Evolutionary conservation across 495 filamentous ascomycete genomes (phyloP), one percentile per base, ranked within the genome.

Genomic region (Penicillium bovifimosum): DNA sequence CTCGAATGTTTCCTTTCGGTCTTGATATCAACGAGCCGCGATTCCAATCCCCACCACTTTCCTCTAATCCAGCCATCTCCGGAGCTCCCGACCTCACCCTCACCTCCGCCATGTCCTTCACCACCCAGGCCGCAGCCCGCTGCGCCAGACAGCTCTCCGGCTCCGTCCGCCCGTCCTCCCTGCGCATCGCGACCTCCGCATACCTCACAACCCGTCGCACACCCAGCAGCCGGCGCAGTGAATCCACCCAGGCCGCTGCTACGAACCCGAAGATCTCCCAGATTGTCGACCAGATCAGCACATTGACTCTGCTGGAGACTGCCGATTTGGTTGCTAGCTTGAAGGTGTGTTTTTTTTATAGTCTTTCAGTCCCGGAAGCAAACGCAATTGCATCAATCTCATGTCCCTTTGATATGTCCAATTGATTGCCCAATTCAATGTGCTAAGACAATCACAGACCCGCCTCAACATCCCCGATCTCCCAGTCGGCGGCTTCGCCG

Each of bases 381-480:
- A n/a, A n/a, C n/a, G n/a, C n/a, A n/a, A n/a, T n/a, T n/a, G n/a
- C n/a, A n/a, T n/a, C n/a, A n/a, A n/a, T n/a, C n/a, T n/a, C n/a
- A n/a, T n/a, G 5, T 28, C 51, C 11, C 13, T 16, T 42, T 27
- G 14, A 41, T 9, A 18, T 5, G 17, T 6, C 27, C 48, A 41
- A 50, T 50, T 47, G 42, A 16, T 7, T 13, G 9, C 33, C 20
- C 16, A 10, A 11, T 43, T 6, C 16, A 26, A 41, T 17, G 20
- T 44, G 29, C 41, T 61, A 46, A 61, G 34, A 32, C 16, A 24
- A 9, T 11, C 50, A 54, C 62, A 98, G 93, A 80, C 88, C 59
- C 88, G 88, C 64, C 84, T 99, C 32, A 97, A 97, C 74, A 97
- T 99, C 65, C 95, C 95, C 70, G 95, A 99, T 64, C 84, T 96